Percentiles rank a stretch among this genome's conserved stretches.
These are phyloP conservation scores for Suillus cothurnatus DNA, from an alignment of 768 basidiomycete species.

Conservation along the genomic window DNA sequence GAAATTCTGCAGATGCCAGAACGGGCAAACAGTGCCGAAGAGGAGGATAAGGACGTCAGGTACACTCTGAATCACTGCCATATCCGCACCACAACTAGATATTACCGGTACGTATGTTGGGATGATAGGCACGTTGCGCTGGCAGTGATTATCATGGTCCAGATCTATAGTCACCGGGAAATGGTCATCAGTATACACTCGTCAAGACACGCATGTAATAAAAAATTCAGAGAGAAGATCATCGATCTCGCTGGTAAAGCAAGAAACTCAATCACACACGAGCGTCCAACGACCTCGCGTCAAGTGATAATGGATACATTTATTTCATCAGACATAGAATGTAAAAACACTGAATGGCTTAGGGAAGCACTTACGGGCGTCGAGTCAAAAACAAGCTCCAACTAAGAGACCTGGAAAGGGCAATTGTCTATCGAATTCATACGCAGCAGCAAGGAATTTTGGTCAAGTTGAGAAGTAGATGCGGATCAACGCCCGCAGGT, in stretches of 20 bases:
- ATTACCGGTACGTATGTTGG: slow-evolving; percentile 4
- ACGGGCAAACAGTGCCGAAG: neutral
- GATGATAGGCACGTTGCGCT: neutral
- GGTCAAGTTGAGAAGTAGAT: neutral
- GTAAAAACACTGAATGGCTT: neutral
- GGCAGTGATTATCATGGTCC: slow-evolving; percentile 7
- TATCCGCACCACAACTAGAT: neutral
- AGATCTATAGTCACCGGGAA: neutral
- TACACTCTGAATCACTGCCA: neutral
- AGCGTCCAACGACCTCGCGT: slow-evolving; percentile 33
- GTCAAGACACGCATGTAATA: slow-evolving; percentile 16
- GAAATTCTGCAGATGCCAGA: neutral
- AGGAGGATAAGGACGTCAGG: neutral
- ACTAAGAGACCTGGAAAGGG: neutral
- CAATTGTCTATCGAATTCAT: neutral
- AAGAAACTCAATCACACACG: slow-evolving; percentile 26
- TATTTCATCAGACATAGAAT: neutral
- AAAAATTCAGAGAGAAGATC: slow-evolving; percentile 41
- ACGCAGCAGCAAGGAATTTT: neutral
- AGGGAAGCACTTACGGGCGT: neutral
- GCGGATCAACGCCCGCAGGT: neutral
- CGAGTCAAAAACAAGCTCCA: neutral
- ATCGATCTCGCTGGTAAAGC: slow-evolving; percentile 17
- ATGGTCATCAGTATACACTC: neutral
- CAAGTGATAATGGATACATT: slow-evolving; percentile 9